Evolutionary conservation across 1,284 basidiomycete species (phyloP).

Genomic region (Lentinus polychrous): DNA sequence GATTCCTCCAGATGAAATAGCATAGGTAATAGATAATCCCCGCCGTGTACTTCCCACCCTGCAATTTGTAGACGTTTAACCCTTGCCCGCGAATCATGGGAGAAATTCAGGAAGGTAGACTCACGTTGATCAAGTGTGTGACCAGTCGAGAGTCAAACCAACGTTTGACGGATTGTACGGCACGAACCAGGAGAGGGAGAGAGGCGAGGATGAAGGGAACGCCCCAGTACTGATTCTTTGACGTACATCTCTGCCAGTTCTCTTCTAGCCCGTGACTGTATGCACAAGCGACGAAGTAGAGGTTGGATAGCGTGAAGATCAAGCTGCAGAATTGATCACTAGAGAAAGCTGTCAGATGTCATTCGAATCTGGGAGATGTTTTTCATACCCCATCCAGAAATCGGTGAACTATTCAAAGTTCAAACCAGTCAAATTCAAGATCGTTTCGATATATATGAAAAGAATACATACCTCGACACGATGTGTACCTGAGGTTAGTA

Average conservation of each 20-base stretch:
- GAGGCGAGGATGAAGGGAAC: constrained; percentile 46
- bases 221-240: constrained; percentile 44
- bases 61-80: not conserved
- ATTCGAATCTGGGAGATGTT: not conserved
- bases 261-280: constrained; percentile 52
- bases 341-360: constrained; percentile 20
- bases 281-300: constrained; percentile 71
- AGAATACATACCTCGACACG: constrained; percentile 62
- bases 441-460: not conserved
- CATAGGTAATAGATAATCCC: constrained; percentile 59
- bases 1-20: constrained; percentile 71
- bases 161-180: constrained; percentile 84
- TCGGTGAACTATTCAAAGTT: constrained; percentile 73
- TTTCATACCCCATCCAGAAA: constrained; percentile 73
- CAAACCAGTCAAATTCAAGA: not conserved
- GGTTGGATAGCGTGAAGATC: constrained; percentile 63
- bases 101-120: not conserved
- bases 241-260: constrained; percentile 37
- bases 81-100: not conserved
- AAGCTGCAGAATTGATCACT: constrained; percentile 84
- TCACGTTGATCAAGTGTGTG: constrained; percentile 77
- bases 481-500: constrained; percentile 65
- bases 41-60: constrained; percentile 77
- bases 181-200: constrained; percentile 66
- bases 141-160: constrained; percentile 68